phyloP scores from a whole-genome alignment of 352 stramenopile genomes.

The Globisporangium polare region DNA sequence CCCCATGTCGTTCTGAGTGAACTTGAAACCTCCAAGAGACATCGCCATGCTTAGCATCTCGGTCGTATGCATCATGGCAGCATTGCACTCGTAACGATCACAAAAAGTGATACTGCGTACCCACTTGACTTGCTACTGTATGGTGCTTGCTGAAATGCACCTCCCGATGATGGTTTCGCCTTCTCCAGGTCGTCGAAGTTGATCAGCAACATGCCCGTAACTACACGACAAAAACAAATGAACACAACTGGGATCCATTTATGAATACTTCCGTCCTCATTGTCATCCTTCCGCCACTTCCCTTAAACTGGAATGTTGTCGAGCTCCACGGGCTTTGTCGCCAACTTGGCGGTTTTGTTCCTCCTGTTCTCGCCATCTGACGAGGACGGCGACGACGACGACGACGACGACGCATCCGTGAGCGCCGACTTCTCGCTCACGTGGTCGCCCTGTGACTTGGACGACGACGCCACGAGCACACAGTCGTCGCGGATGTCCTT shows the following conservation, averaged over 20 bases:
- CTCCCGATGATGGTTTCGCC: too few relatives aligned
- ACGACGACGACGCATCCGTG: conserved; percentile 10
- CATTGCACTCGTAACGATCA: too few relatives aligned
- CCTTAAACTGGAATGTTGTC: neutral
- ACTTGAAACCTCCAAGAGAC: too few relatives aligned
- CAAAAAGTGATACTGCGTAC: too few relatives aligned
- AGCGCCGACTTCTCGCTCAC: conserved; percentile 18
- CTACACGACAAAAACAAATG: neutral
- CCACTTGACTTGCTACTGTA: too few relatives aligned
- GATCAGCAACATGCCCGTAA: too few relatives aligned
- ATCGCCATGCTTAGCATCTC: too few relatives aligned
- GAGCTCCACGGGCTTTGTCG: neutral
- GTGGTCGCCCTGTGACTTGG: conserved; percentile 21
- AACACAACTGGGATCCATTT: neutral
- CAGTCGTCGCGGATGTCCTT: conserved; percentile 70
- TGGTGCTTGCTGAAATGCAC: too few relatives aligned
- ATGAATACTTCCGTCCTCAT: conserved; percentile 2
- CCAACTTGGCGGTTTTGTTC: neutral
- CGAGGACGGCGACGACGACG: conserved; percentile 2
- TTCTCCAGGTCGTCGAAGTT: too few relatives aligned
- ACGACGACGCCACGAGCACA: conserved; percentile 31
- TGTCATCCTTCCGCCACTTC: neutral
- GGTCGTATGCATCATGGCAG: too few relatives aligned
- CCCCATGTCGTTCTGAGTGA: too few relatives aligned
- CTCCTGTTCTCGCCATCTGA: neutral